Percentiles rank a stretch among this genome's conserved stretches.
Evolutionary conservation across 2,329 filamentous ascomycete species (phyloP).

Genomic region (Cladosporium halotolerans): DNA sequence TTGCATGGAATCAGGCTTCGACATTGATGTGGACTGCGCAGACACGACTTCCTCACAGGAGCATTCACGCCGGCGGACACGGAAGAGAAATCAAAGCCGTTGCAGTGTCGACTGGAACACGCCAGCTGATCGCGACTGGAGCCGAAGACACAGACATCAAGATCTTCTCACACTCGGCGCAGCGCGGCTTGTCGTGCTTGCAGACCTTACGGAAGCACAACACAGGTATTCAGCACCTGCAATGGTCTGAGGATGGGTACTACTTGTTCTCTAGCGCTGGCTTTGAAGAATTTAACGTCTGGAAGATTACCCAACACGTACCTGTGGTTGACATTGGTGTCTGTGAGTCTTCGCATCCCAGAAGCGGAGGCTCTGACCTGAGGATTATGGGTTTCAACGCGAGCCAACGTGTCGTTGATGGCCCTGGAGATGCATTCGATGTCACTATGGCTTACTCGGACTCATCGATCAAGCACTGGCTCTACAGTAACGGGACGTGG

Average conservation of each 20-base stretch:
- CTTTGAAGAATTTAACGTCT: slow-evolving; percentile 82
- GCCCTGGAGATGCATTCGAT: slow-evolving; percentile 37
- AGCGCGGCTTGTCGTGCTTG: slow-evolving; percentile 42
- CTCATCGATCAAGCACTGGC: slow-evolving; percentile 60
- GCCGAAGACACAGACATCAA: slow-evolving; percentile 70
- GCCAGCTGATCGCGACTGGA: slow-evolving; percentile 55
- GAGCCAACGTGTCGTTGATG: slow-evolving; percentile 17
- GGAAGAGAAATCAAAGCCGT: slow-evolving; percentile 75
- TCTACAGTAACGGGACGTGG: slow-evolving; percentile 27
- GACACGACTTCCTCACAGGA: slow-evolving; percentile 11
- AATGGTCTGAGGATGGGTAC: slow-evolving; percentile 60
- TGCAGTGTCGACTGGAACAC: slow-evolving; percentile 36
- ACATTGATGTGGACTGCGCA: slow-evolving; percentile 13
- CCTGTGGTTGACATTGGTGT: slow-evolving; percentile 49
- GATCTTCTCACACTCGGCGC: slow-evolving; percentile 52
- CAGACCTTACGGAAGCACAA: slow-evolving; percentile 70
- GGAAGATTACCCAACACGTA: slow-evolving; percentile 55
- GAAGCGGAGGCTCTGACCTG: slow-evolving; percentile 57
- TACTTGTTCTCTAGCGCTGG: slow-evolving; percentile 83
- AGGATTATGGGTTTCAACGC: slow-evolving; percentile 76
- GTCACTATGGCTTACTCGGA: slow-evolving; percentile 77
- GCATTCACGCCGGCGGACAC: slow-evolving; percentile 66
- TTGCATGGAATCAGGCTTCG: slow-evolving; percentile 70
- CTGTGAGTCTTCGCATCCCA: slow-evolving; percentile 46
- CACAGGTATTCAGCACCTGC: slow-evolving; percentile 73